Conservation (phyloP, 192 early-diverging fungal genomes). For the Umbelopsis sp. region DNA sequence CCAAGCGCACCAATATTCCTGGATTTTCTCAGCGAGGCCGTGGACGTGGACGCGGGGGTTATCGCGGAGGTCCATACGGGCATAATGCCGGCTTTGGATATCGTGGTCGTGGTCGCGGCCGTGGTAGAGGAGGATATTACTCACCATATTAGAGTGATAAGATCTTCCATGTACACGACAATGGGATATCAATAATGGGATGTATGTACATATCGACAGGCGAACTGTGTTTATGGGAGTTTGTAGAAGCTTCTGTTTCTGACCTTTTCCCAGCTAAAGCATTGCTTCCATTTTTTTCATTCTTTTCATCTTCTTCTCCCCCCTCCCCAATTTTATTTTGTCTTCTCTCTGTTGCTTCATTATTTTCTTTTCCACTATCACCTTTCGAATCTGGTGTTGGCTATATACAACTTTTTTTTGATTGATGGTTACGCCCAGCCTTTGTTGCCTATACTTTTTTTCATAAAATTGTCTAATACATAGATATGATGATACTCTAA, state of each 20-base stretch:
- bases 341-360: neutral
- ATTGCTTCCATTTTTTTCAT: constrained; percentile 28
- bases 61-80: constrained; percentile 61
- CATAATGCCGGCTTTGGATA: constrained; percentile 46
- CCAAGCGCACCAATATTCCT: constrained; percentile 95
- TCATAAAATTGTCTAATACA: too few relatives aligned
- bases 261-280: neutral
- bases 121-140: constrained; percentile 10
- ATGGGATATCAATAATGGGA: neutral
- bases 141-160: constrained; percentile 12
- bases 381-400: too few relatives aligned
- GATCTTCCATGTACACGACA: neutral
- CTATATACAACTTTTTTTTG: too few relatives aligned
- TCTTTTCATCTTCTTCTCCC: neutral
- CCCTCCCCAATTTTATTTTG: too few relatives aligned
- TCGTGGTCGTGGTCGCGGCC: constrained; percentile 45
- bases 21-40: constrained; percentile 78
- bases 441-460: too few relatives aligned
- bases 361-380: neutral
- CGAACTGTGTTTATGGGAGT: too few relatives aligned
- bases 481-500: too few relatives aligned
- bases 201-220: constrained; percentile 10
- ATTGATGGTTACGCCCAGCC: too few relatives aligned
- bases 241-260: neutral
- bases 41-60: constrained; percentile 72